Conservation (phyloP, 345 rosid species). For the Theobroma cacao region DNA sequence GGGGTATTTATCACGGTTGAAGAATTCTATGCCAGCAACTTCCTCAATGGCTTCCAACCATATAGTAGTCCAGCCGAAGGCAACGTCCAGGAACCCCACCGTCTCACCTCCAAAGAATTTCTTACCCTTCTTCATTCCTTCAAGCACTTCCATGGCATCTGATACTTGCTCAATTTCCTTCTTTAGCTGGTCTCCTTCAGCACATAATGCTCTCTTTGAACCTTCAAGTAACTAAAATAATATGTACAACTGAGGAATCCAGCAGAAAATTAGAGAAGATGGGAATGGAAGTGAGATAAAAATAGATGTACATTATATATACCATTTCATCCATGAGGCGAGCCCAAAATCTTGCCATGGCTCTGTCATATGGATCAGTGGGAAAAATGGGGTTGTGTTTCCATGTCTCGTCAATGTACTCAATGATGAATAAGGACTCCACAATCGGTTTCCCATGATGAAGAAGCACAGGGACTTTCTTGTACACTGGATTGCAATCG, state of each 20-base stretch:
- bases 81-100: conserved; percentile 17
- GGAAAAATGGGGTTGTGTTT: no score
- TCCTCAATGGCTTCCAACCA: conserved; percentile 15
- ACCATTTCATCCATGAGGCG: no score
- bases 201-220: background rate
- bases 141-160: conserved; percentile 3
- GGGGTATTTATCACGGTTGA: conserved; percentile 13
- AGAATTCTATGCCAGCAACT: background rate
- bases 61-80: background rate
- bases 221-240: background rate
- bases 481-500: no score
- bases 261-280: no score
- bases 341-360: no score
- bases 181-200: background rate
- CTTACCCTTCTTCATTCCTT: conserved; percentile 15
- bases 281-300: background rate
- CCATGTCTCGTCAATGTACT: no score
- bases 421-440: no score
- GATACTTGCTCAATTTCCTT: background rate
- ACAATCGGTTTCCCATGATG: no score
- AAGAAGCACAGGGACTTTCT: no score
- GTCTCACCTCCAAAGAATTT: conserved; percentile 17
- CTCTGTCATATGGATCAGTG: no score
- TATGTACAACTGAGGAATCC: background rate
- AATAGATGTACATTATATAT: no score